Base-by-base conservation (phyloP, 306 rosid species). In the Trifolium pratense region DNA sequence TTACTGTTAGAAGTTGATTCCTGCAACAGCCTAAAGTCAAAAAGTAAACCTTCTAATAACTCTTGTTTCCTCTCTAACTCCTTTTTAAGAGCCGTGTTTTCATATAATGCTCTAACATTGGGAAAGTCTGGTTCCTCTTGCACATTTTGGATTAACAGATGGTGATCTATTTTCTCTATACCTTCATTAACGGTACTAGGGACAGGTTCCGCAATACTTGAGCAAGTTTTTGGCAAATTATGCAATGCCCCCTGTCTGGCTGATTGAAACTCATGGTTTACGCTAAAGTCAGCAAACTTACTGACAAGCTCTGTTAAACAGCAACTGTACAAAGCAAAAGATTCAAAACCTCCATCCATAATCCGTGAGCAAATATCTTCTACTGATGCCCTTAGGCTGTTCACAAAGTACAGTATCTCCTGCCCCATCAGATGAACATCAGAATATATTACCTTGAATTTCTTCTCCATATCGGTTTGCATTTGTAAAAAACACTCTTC, bases 21-120 rank as follows among this genome's bases (percentile, higher is more conserved):
- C 82, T 94, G 98, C 87, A 91, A 85, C 83, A 88, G 77, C 52
- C 90, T 88, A 59, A 94, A 88, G 83, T 94, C 98, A 83, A 94
- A 94, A 78, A 86, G 89, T 84, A 91, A 83, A 34, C 98, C 97
- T 42, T 91, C 98, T 29, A 91, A 76, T 79, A 94, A 78, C 80
- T 82, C 87, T 71, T 83, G 87, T 70, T 91, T 94, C 88, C 98
- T 80, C 76, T 79, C 68, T 76, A 94, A 53, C 78, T 94, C 98
- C 66, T 85, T 85, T 75, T 76, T 85, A 59, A 94, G 87, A 76
- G 86, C 79, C 66, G 79, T 64, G 75, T 84, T 88, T 79, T 91
- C 95, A 62, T 82, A 58, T 49, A 75, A 55, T 59, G 79, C 66
- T 60, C 77, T 64, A 68, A 61, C 87, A 84, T 42, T 9, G 55